Conservation (phyloP, 768 basidiomycete genomes). For the Pisolithus marmoratus region DNA sequence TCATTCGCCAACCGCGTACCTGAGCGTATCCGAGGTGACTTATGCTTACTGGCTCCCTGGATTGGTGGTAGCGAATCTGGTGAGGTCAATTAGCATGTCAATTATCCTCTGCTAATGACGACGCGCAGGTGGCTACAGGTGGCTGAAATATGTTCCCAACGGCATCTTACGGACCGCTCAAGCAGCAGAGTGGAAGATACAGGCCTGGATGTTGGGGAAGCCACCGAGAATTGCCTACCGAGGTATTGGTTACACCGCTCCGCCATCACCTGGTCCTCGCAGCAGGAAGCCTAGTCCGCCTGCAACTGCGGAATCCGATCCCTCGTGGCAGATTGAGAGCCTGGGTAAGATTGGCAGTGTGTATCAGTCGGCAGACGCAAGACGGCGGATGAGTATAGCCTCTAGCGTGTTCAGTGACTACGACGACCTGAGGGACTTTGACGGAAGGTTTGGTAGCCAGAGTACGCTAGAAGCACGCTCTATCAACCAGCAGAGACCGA, state of each 20-base stretch:
- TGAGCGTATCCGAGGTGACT: conserved; percentile 71
- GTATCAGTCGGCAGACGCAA: conserved; percentile 32
- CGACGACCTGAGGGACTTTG: conserved; percentile 82
- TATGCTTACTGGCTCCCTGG: conserved; percentile 94
- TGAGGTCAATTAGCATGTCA: conserved; percentile 24
- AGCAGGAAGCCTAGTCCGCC: conserved; percentile 16
- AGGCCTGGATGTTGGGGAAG: conserved; percentile 97
- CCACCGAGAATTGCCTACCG: conserved; percentile 80
- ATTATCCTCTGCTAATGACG: conserved; percentile 10
- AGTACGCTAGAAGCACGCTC: conserved; percentile 60
- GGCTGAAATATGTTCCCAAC: conserved; percentile 95
- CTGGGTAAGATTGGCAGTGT: conserved; percentile 14
- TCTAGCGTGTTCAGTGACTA: conserved; percentile 80
- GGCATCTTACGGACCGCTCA: conserved; percentile 91
- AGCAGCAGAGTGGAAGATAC: conserved; percentile 95
- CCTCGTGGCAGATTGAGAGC: conserved; percentile 17
- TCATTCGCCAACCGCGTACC: conserved; percentile 77
- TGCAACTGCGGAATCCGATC: conserved; percentile 11
- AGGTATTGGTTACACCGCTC: conserved; percentile 77
- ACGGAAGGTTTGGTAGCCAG: conserved; percentile 77
- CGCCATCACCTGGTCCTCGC: conserved; percentile 27
- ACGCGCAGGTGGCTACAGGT: conserved; percentile 74
- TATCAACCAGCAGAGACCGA: conserved; percentile 39
- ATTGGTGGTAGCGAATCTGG: conserved; percentile 87
- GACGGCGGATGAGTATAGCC: conserved; percentile 63